phyloP scores from a whole-genome alignment of 306 rosid genomes.

The Alnus rubra region DNA sequence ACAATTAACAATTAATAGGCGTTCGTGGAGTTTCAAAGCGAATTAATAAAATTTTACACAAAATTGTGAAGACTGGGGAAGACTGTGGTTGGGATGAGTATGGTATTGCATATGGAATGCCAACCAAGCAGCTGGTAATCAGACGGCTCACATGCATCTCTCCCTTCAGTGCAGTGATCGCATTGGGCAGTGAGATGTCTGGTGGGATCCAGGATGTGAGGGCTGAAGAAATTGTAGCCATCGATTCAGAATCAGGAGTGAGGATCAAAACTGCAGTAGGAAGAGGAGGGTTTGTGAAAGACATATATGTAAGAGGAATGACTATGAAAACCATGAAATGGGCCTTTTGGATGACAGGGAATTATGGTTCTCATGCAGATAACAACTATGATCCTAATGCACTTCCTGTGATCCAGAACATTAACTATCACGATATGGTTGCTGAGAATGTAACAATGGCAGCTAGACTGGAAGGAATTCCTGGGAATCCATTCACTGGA shows the following conservation, averaged over 20 bases:
- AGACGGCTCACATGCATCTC: slow-evolving; percentile 75
- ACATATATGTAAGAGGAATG: slow-evolving; percentile 64
- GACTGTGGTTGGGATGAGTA: slow-evolving; percentile 78
- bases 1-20: no score
- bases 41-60: no score
- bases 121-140: slow-evolving; percentile 63
- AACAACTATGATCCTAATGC: slow-evolving; percentile 60
- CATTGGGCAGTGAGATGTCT: slow-evolving; percentile 82
- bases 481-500: slow-evolving; percentile 60
- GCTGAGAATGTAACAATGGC: slow-evolving; percentile 73
- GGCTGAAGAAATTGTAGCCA: slow-evolving; percentile 68
- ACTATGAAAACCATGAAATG: slow-evolving; percentile 74
- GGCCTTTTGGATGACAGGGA: slow-evolving; percentile 81
- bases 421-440: slow-evolving; percentile 59
- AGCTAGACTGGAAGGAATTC: slow-evolving; percentile 63
- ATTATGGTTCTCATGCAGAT: slow-evolving; percentile 78
- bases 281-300: slow-evolving; percentile 77
- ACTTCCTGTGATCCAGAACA: slow-evolving; percentile 51
- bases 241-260: slow-evolving; percentile 63
- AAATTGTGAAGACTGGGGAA: slow-evolving; percentile 40
- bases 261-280: slow-evolving; percentile 78
- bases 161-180: slow-evolving; percentile 74
- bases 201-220: slow-evolving; percentile 80
- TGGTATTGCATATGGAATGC: slow-evolving; percentile 75
- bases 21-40: no score